phyloP scores from a whole-genome alignment of 805 yeast genomes.

The Hanseniaspora pseudoguilliermondii region DNA sequence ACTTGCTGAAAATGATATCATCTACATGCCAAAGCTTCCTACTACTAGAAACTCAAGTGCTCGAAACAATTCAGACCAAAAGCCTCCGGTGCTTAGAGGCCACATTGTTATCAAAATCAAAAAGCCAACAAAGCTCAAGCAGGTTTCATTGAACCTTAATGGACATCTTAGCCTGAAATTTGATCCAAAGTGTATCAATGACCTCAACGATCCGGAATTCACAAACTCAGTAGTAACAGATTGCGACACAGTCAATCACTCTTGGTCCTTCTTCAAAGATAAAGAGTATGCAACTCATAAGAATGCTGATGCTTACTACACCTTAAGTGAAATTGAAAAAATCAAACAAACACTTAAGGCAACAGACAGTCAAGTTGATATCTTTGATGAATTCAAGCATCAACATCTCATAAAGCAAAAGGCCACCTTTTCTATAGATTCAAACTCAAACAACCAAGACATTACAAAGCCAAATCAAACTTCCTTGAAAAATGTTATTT shows the following conservation, averaged over 20 bases:
- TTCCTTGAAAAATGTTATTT: conserved; percentile 15
- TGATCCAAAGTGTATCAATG: conserved; percentile 85
- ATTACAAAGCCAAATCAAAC: conserved; percentile 11
- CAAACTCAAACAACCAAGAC: too few species aligned
- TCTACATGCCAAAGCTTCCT: conserved; percentile 3
- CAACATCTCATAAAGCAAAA: neutral
- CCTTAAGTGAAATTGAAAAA: conserved; percentile 13
- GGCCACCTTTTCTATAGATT: neutral
- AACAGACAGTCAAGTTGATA: neutral
- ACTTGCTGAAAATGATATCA: conserved; percentile 6
- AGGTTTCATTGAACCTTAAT: conserved; percentile 45
- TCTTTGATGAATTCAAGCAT: neutral
- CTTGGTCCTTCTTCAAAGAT: conserved; percentile 78
- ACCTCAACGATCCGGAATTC: conserved; percentile 14
- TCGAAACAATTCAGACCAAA: conserved; percentile 25
- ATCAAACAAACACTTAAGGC: neutral
- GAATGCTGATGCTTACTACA: conserved; percentile 16
- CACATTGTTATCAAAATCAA: conserved; percentile 54
- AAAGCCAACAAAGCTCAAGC: conserved; percentile 60
- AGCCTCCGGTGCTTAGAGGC: conserved; percentile 76
- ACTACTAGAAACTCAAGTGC: neutral
- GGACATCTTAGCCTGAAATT: conserved; percentile 88
- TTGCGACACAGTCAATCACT: conserved; percentile 56
- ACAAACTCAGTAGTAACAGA: conserved; percentile 44
- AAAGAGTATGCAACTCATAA: conserved; percentile 18